Evolutionary conservation across 1,284 basidiomycete genomes (phyloP), one percentile per base, ranked within the genome.

Genomic region (Ceratobasidium papillatum): DNA sequence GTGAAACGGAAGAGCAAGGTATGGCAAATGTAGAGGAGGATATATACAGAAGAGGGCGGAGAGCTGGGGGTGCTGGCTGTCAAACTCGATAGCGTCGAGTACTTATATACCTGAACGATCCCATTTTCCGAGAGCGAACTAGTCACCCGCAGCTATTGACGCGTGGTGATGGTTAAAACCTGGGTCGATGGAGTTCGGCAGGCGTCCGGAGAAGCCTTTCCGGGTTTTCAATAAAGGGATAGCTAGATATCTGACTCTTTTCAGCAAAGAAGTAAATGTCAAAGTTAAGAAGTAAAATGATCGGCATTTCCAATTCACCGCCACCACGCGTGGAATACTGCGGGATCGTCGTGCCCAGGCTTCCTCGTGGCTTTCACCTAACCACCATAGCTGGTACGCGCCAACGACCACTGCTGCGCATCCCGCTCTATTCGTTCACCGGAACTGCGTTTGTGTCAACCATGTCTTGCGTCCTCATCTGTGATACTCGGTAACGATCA

Each of bases 251-350:
- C 38, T 45, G 36, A 59, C 36, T 69, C 38, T 58, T 56, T 27
- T 12, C 32, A 14, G 30, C n/a, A 43, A 11, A 41, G 19, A 22
- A 30, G 17, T 8, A 58, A 47, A 69, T 38, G 38, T n/a, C 22
- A 22, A 61, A 25, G 19, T 19, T 32, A 47, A 54, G 22, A 30
- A 22, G 3, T 19, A 2, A 9, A 41, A 7, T 19, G 64, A 52
- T 51, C 32, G 30, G 34, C 45, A 43, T 56, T 69, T 41, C 25
- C 58, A 69, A 69, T 69, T 38, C 64, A 72, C 45, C 38, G 58
- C 69, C 69, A 56, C 69, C 56, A 41, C 62, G 56, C 43, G 30
- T 68, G 64, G 66, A 69, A 30, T 69, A 32, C 52, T 69, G 56
- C 69, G 45, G 56, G 69, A 71, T 71, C 68, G 68, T 32, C 68